Evolutionary conservation across 495 filamentous ascomycete genomes (phyloP), one percentile per base, ranked within the genome.

Genomic region (Aspergillus kassunensis): DNA sequence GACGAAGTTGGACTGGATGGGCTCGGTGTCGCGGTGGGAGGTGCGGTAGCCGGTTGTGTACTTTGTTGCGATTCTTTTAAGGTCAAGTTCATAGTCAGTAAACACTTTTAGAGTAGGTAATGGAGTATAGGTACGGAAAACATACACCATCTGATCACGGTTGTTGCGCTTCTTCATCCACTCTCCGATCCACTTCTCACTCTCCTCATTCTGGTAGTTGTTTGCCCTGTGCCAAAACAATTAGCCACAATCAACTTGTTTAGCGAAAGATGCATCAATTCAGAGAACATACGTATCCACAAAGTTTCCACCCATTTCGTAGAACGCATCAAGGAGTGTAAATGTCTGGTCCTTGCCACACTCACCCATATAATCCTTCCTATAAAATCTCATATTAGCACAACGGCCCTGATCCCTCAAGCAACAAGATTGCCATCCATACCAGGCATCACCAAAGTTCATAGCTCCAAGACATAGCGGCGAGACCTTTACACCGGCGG

Each of bases 11-110:
- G 77, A 75, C 34, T 45, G 43, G 1, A 45, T n/a, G 16, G 43
- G 43, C 7, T 45, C 29, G 43, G 43, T 45, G 2, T 16, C 4
- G 27, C 13, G 27, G 27, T 29, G 40, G 2, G 13, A 33, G 20
- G 45, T 20, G 20, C 27, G 21, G 58, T 66, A 74, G 29, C 65
- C 64, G 3, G 68, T 69, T 1, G 79, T 80, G 63, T 72, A 84
- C 57, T 91, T 93, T 42, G 88, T 91, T 0, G 88, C 87, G 37
- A 92, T 71, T 9, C 43, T 45, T 27, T 27, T 27, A 9, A 15
- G 8, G 13, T 37, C 10, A 16, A 18, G 11, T 37, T 31, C 29
- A n/a, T n/a, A n/a, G n/a, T n/a, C n/a, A n/a, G n/a, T n/a, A n/a
- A n/a, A n/a, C n/a, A n/a, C n/a, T n/a, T n/a, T n/a, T n/a, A n/a